Base-by-base conservation (phyloP, 371 early-diverging fungal species). In the Haplosporangium sp. region DNA sequence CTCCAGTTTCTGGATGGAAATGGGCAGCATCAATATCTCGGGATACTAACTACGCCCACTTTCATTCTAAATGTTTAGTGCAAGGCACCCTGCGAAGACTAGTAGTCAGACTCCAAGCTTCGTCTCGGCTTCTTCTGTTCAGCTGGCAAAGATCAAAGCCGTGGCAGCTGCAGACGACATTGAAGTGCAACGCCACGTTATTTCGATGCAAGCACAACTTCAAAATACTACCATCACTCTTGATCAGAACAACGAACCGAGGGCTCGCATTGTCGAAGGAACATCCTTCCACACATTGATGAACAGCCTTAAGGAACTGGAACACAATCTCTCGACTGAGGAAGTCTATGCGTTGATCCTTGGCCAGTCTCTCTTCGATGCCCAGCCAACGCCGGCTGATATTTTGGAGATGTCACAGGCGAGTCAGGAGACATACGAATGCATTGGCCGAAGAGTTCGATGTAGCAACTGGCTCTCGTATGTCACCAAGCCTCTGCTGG, bases 331-430 rank as follows among this genome's bases (percentile, higher is more conserved):
- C 42, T 67, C 80, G 8, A 18, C 37, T 2, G 80, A 83, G 55
- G 83, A 83, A 54, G 59, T 62, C 23, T 68, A 72, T 42, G 70
- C 85, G 0, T 91, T 89, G 91, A 83, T 82, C 58, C 82, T 90
- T 12, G 86, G 85, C 1, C 82, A 82, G 12, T 65, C 73, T 4
- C 59, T 83, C 14, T 83, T 74, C 55, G 83, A 83, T 63, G 55
- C 42, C 9, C 68, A 69, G 37, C 75, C 76, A 16, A 52, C 55
- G 5, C 62, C 73, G 7, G 42, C 46, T 13, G 64, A 73, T 14
- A 55, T 70, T 14, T 37, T 41, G 11, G 52, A 60, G 20, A 62
- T 67, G 73, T 46, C 69, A 0, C 50, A 50, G 36, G 11, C 42
- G 5, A 62, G 69, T 14, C 63, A 59, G 18, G 74, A 77, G 23